Base-by-base conservation (phyloP, 257 asterid genomes). In the Ballota nigra region DNA sequence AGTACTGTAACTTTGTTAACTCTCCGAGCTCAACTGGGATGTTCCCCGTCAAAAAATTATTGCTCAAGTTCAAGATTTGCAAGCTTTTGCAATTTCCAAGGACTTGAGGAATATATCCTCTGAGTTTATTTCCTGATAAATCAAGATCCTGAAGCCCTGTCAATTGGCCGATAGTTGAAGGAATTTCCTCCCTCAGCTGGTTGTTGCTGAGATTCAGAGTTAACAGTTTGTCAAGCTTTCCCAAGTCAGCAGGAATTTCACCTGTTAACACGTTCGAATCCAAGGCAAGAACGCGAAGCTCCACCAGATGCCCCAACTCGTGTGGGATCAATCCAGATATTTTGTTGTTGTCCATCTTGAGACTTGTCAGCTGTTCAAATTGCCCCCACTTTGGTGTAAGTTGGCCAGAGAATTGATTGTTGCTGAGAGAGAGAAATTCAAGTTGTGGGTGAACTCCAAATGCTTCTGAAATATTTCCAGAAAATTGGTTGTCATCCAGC, bases 271-370 rank as follows among this genome's bases (percentile, higher is more conserved):
- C 69, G 75, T 92, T 92, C 49, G 92, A 86, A 38, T 74, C 85
- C 79, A 92, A 74, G 45, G 57, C 80, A 5, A 92, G 89, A 62
- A 82, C 63, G 1, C 74, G 78, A 55, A 92, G 75, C 56, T 71
- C 68, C 12, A 81, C 78, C 70, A 92, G 81, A 68, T 85, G 83
- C 29, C 97, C 94, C 4, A 89, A 62, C 82, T 80, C 92, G 29
- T 77, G 41, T 15, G 96, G 98, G 75, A 92, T 88, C 52, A 28
- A 55, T 33, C 98, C 96, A 12, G 91, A 85, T 29, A 92, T 76
- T 47, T 31, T 60, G 20, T 92, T 89, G 55, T 74, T 67, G 59
- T 77, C 87, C 66, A 86, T 33, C 80, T 70, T 80, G 9, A 91
- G 34, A 79, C 76, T 85, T 19, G 87, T 85, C 57, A 91, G 90